Evolutionary conservation across 2,329 filamentous ascomycete species (phyloP).

Genomic region (Graphiopsis chlorocephala): DNA sequence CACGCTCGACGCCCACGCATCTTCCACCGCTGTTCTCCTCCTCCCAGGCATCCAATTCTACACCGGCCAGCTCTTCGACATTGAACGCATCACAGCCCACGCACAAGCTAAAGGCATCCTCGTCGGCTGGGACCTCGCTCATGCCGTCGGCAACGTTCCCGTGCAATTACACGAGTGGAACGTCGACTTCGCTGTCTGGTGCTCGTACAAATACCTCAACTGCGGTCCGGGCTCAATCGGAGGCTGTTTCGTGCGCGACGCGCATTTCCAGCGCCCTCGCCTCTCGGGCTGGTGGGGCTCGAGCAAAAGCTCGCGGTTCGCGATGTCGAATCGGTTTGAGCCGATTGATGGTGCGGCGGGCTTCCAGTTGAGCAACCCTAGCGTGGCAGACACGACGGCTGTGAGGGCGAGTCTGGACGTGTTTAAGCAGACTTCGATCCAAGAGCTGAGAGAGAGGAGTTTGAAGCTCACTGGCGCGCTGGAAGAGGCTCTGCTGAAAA

Average conservation of each 20-base stretch:
- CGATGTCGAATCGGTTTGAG: constrained; percentile 77
- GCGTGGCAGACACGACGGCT: constrained; percentile 72
- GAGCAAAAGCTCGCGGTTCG: constrained; percentile 72
- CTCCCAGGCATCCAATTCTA: constrained; percentile 90
- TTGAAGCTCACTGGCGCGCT: constrained; percentile 73
- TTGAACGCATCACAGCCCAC: constrained; percentile 72
- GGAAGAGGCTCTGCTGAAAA: constrained; percentile 58
- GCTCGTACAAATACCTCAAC: constrained; percentile 93
- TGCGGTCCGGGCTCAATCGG: constrained; percentile 80
- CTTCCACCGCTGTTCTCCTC: constrained; percentile 70
- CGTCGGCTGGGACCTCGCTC: constrained; percentile 85
- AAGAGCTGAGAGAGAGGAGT: constrained; percentile 66
- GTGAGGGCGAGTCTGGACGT: constrained; percentile 70
- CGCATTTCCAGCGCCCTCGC: constrained; percentile 61
- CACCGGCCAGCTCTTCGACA: constrained; percentile 84
- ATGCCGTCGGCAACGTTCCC: constrained; percentile 80
- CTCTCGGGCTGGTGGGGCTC: constrained; percentile 86
- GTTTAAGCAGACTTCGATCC: constrained; percentile 70
- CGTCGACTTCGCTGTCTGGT: constrained; percentile 90
- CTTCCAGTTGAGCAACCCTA: constrained; percentile 83
- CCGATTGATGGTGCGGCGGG: constrained; percentile 76
- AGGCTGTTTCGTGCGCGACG: constrained; percentile 75
- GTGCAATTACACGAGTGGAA: constrained; percentile 81
- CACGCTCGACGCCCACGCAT: constrained; percentile 71
- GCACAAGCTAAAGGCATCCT: constrained; percentile 68